phyloP scores from a whole-genome alignment of 2,329 filamentous ascomycete species.

The Fusarium torreyae region DNA sequence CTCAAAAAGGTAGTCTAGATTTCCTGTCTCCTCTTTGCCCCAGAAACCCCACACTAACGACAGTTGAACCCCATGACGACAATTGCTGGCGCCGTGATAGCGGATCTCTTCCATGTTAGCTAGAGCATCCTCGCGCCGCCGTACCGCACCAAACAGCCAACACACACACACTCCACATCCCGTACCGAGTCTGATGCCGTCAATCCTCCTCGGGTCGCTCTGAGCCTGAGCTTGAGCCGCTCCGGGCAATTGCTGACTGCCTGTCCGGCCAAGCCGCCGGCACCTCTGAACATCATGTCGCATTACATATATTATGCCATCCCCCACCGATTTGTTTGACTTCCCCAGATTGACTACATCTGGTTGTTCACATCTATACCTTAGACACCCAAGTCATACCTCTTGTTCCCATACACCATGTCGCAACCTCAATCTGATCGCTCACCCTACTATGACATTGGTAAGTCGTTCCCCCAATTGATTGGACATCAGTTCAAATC shows the following conservation, averaged over 20 bases:
- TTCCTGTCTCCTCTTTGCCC: constrained; percentile 44
- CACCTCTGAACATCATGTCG: constrained; percentile 29
- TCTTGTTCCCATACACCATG: constrained; percentile 30
- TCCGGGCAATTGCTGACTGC: constrained; percentile 19
- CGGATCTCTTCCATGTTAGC: constrained; percentile 21
- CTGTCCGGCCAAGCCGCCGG: constrained; percentile 28
- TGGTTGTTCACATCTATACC: constrained; percentile 4
- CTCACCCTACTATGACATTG: constrained; percentile 62
- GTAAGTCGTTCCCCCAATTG: constrained; percentile 48
- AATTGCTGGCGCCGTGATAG: constrained; percentile 16
- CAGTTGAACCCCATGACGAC: constrained; percentile 41
- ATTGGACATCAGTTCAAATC: constrained; percentile 20
- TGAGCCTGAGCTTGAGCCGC: constrained; percentile 26
- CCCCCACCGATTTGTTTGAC: constrained; percentile 23
- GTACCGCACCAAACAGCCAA: constrained; percentile 21
- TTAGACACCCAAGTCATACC: constrained; percentile 19
- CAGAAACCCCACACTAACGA: constrained; percentile 47
- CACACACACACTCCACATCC: constrained; percentile 28
- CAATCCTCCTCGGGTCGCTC: constrained; percentile 35
- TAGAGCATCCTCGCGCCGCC: constrained; percentile 10
- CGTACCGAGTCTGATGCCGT: constrained; percentile 43
- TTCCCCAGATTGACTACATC: constrained; percentile 17
- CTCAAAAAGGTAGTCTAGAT: constrained; percentile 46
- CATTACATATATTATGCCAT: constrained; percentile 38
- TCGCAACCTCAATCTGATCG: constrained; percentile 36